Conservation (phyloP, 2,329 filamentous ascomycete genomes). For the Fusarium penzigii region DNA sequence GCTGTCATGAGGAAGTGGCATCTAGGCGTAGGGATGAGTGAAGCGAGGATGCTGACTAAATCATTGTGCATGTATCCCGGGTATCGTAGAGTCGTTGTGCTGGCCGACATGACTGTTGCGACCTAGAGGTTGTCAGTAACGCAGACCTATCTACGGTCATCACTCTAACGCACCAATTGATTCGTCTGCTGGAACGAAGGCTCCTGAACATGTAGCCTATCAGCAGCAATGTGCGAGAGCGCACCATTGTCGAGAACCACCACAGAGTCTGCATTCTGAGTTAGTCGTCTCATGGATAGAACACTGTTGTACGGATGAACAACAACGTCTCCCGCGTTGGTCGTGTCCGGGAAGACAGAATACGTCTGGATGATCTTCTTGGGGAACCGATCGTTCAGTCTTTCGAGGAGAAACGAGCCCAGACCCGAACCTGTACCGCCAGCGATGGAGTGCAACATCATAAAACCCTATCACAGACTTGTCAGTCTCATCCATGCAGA, state of each 20-base stretch:
- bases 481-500: conserved; percentile 3
- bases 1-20: conserved; percentile 99
- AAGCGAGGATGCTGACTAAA: conserved; percentile 93
- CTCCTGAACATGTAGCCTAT: conserved; percentile 90
- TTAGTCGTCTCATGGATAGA: conserved; percentile 84
- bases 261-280: conserved; percentile 95
- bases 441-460: conserved; percentile 97
- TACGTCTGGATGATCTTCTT: conserved; percentile 99
- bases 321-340: conserved; percentile 84
- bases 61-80: conserved; percentile 99
- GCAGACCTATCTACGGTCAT: too few relatives aligned
- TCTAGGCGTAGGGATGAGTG: conserved; percentile 91
- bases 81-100: conserved; percentile 93
- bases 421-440: conserved; percentile 96
- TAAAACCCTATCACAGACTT: conserved; percentile 69
- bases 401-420: conserved; percentile 90
- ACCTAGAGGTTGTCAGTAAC: conserved; percentile 48
- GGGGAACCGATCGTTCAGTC: conserved; percentile 94
- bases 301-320: conserved; percentile 98
- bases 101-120: conserved; percentile 97
- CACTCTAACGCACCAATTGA: conserved; percentile 66
- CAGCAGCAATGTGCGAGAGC: conserved; percentile 88
- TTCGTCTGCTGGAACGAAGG: conserved; percentile 98
- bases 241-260: conserved; percentile 97
- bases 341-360: conserved; percentile 95